Evolutionary conservation across 2,329 filamentous ascomycete species (phyloP).

Genomic region (Sclerotinia minor): DNA sequence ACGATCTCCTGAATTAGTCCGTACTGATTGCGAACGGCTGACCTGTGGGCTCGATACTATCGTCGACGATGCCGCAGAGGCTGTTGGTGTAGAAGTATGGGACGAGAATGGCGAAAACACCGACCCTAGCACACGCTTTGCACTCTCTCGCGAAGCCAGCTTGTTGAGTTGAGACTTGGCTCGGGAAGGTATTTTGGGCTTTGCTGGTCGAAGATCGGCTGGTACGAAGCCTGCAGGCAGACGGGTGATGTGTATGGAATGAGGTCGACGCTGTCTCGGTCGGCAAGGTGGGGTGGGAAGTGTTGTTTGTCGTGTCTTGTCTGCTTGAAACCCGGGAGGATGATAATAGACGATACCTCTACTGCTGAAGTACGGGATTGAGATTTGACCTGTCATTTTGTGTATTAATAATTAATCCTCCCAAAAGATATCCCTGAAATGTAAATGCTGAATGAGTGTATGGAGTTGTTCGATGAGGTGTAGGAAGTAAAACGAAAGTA

Average conservation of each 20-base stretch:
- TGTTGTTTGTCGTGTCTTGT: conserved; percentile 28
- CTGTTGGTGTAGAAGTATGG: conserved; percentile 23
- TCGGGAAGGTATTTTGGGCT: conserved; percentile 40
- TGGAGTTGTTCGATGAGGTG: not conserved
- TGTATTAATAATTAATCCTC: conserved; percentile 30
- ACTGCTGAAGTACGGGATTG: conserved; percentile 34
- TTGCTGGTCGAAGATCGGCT: conserved; percentile 40
- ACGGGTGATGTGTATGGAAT: conserved; percentile 57
- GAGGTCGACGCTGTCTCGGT: conserved; percentile 53
- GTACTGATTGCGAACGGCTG: conserved; percentile 30
- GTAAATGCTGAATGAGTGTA: conserved; percentile 21
- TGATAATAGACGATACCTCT: conserved; percentile 39
- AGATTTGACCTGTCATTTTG: conserved; percentile 38
- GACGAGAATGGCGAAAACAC: conserved; percentile 38
- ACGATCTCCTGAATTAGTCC: conserved; percentile 31
- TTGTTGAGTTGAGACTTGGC: conserved; percentile 44
- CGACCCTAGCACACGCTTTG: conserved; percentile 41
- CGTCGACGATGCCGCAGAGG: conserved; percentile 27
- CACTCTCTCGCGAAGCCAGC: conserved; percentile 49
- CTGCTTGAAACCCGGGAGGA: conserved; percentile 29
- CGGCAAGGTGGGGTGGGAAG: conserved; percentile 49
- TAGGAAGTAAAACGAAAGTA: conserved; percentile 15
- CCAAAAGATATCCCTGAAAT: not conserved
- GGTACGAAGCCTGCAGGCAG: conserved; percentile 48
- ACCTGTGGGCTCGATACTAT: conserved; percentile 34